Percentiles rank a stretch among this genome's conserved stretches.
Evolutionary conservation across 108 stramenopile genomes (phyloP).

Genomic region (Aurantiochytrium sp.): DNA sequence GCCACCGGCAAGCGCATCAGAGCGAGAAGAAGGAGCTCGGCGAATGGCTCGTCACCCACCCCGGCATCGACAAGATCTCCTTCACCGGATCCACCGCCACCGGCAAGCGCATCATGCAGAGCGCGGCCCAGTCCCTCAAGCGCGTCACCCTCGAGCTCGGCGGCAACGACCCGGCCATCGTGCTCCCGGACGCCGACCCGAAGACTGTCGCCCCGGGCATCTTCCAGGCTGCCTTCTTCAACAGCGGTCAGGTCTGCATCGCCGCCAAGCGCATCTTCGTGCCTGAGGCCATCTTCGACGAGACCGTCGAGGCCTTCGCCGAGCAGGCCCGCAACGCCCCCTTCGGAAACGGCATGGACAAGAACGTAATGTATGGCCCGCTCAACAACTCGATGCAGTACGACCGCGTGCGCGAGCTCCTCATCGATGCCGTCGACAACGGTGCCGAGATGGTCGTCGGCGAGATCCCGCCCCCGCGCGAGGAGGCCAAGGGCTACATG

Average conservation of each 20-base stretch:
- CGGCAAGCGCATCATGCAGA: conserved; percentile 30
- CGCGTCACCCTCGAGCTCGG: conserved; percentile 36
- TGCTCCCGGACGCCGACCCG: conserved; percentile 31
- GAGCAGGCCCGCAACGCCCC: neutral
- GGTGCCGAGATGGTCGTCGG: neutral
- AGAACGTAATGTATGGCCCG: neutral
- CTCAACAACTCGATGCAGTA: neutral
- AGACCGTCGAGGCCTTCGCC: neutral
- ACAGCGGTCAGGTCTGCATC: conserved; percentile 38
- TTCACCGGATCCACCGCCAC: conserved; percentile 35
- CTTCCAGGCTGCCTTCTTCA: conserved; percentile 17
- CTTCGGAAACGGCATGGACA: neutral
- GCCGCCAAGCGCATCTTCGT: conserved; percentile 29
- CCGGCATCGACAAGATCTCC: conserved; percentile 28
- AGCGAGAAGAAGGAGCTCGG: too few relatives aligned
- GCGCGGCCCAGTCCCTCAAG: neutral
- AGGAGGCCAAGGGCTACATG: neutral
- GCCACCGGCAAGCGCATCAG: conserved; percentile 34
- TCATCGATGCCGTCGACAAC: conserved; percentile 1
- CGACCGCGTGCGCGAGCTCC: neutral
- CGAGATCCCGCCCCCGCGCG: neutral
- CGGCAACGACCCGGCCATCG: conserved; percentile 25
- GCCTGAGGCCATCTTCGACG: conserved; percentile 29
- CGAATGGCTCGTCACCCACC: neutral
- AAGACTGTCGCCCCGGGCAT: neutral